Evolutionary conservation across 495 filamentous ascomycete genomes (phyloP).

Genomic region (Tuber indicum): DNA sequence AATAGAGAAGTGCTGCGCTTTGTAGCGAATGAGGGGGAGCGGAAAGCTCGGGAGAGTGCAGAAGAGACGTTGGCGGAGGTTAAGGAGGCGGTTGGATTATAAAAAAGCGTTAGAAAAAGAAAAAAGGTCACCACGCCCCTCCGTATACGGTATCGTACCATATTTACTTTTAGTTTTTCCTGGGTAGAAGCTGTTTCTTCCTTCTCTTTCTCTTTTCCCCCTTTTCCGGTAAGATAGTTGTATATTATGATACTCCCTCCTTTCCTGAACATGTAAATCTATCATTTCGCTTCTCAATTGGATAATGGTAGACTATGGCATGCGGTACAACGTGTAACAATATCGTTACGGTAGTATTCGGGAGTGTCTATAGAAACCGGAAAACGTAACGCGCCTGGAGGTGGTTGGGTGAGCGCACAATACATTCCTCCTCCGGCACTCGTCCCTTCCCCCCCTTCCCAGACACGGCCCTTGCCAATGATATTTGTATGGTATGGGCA

Average conservation of each 20-base stretch:
- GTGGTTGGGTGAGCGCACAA: background rate
- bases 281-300: background rate
- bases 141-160: background rate
- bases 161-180: background rate
- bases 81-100: slow-evolving; percentile 57
- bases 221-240: background rate
- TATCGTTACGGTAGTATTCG: background rate
- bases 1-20: slow-evolving; percentile 52
- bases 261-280: background rate
- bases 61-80: slow-evolving; percentile 61
- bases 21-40: slow-evolving; percentile 55
- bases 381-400: background rate
- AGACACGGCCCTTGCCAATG: background rate
- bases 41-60: slow-evolving; percentile 58
- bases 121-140: background rate
- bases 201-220: background rate
- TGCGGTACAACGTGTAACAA: background rate
- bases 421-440: too few species aligned
- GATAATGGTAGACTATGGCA: background rate
- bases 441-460: background rate
- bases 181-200: background rate
- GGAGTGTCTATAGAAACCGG: background rate
- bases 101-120: background rate
- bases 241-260: background rate
- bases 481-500: background rate